Evolutionary conservation across 163 green algal species (phyloP).

Genomic region (Trebouxiophyceae sp.): DNA sequence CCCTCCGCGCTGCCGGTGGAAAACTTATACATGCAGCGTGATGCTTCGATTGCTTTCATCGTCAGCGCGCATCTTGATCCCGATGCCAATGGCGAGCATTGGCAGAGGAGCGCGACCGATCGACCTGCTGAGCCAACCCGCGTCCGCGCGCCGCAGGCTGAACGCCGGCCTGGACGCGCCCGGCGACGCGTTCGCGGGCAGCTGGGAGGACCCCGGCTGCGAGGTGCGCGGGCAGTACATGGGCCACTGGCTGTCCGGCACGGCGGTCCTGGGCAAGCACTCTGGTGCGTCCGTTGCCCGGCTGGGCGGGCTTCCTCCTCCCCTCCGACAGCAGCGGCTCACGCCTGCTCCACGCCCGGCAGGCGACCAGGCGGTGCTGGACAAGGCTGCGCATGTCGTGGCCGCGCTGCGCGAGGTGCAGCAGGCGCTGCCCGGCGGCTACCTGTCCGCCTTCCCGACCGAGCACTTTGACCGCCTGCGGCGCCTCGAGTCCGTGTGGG

Average conservation of each 20-base stretch:
- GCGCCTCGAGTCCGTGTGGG: conserved; percentile 60
- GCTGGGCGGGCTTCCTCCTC: no score
- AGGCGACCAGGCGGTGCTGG: neutral
- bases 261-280: conserved; percentile 7
- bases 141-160: neutral
- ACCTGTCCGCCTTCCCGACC: conserved; percentile 69
- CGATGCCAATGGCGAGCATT: no score
- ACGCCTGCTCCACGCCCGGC: neutral
- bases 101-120: no score
- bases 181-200: conserved; percentile 12
- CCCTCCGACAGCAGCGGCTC: neutral
- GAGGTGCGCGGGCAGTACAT: conserved; percentile 17
- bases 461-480: conserved; percentile 68
- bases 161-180: conserved; percentile 20
- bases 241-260: conserved; percentile 18
- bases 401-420: conserved; percentile 36
- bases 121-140: neutral
- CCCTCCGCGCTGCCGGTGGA: neutral
- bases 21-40: neutral
- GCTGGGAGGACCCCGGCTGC: conserved; percentile 33
- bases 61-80: neutral
- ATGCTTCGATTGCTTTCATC: neutral
- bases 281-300: no score
- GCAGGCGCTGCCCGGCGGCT: conserved; percentile 34
- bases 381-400: conserved; percentile 27